A percentile compares a stretch with the other conserved stretches of the same genome.
These are phyloP conservation scores for Conringia planisiliqua DNA, from an alignment of 345 rosid species.

Conservation along the genomic window DNA sequence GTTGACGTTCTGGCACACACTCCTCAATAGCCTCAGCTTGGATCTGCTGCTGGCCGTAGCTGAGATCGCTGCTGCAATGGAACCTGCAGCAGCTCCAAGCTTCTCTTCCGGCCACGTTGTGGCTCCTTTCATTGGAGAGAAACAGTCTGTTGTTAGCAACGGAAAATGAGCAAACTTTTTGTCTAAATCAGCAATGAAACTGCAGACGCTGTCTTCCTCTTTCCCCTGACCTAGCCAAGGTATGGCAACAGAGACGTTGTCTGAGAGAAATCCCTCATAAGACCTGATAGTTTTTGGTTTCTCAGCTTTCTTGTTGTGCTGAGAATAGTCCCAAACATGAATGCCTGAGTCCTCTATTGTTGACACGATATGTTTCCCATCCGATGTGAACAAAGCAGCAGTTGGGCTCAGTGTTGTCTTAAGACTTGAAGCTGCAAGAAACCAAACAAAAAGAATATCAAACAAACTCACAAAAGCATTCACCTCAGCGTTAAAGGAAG, in stretches of 20 bases:
- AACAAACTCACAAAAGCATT: not conserved
- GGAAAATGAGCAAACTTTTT: constrained; percentile 35
- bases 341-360: constrained; percentile 64
- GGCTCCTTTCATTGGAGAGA: constrained; percentile 49
- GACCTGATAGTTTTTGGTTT: constrained; percentile 44
- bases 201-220: constrained; percentile 25
- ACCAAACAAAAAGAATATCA: not conserved
- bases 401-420: constrained; percentile 50
- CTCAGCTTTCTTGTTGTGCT: constrained; percentile 36
- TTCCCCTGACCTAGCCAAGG: constrained; percentile 58
- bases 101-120: constrained; percentile 89
- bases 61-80: constrained; percentile 38
- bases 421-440: constrained; percentile 45
- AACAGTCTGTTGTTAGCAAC: constrained; percentile 42
- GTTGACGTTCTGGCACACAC: constrained; percentile 48
- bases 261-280: constrained; percentile 58
- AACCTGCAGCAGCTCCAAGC: constrained; percentile 41
- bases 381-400: constrained; percentile 62
- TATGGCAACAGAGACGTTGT: constrained; percentile 58
- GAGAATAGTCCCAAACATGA: constrained; percentile 58
- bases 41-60: constrained; percentile 44
- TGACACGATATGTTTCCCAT: constrained; percentile 70
- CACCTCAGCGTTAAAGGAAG: not conserved
- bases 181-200: constrained; percentile 36
- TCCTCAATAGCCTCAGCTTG: constrained; percentile 57